Evolutionary conservation across 495 filamentous ascomycete species (phyloP).

Genomic region (Trichodelitschia bisporula): DNA sequence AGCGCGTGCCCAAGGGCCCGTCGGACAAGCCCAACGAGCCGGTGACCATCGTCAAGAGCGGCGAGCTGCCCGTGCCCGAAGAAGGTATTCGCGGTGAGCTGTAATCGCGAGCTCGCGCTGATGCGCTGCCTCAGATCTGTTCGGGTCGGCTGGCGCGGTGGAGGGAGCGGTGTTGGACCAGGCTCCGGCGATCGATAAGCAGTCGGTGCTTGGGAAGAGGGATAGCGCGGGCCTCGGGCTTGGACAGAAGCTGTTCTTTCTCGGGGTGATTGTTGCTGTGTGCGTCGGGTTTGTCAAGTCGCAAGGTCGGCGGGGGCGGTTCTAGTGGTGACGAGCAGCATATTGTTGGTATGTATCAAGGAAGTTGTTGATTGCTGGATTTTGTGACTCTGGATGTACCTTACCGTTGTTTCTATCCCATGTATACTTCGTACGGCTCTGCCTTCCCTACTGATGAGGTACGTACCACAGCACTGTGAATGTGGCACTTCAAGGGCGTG

Average conservation of each 20-base stretch:
- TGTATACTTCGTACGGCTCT: too few species aligned
- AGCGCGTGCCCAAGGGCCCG: conserved; percentile 43
- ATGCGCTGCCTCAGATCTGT: conserved; percentile 1
- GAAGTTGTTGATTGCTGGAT: conserved; percentile 1
- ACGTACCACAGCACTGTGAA: too few species aligned
- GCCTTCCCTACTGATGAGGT: too few species aligned
- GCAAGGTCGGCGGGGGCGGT: conserved; percentile 5
- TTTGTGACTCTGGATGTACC: too few species aligned
- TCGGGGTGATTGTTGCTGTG: conserved; percentile 18
- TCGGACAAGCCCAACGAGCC: conserved; percentile 50
- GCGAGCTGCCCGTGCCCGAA: conserved; percentile 63
- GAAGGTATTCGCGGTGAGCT: conserved; percentile 93
- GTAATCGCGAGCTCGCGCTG: conserved; percentile 30
- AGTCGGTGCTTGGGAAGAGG: conserved; percentile 3
- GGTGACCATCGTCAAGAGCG: conserved; percentile 84
- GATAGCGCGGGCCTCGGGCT: conserved; percentile 9
- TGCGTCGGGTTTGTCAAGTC: conserved; percentile 18
- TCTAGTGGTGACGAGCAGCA: conserved; percentile 16
- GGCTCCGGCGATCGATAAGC: conserved; percentile 7
- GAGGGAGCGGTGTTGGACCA: conserved; percentile 7
- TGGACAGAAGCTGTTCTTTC: conserved; percentile 19
- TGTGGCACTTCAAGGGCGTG: too few species aligned
- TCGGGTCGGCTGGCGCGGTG: conserved; percentile 7
- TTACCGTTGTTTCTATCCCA: too few species aligned
- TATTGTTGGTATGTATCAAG: conserved; percentile 13